These are phyloP conservation scores for Russula emetica DNA, from an alignment of 768 basidiomycete genomes.

Conservation along the genomic window DNA sequence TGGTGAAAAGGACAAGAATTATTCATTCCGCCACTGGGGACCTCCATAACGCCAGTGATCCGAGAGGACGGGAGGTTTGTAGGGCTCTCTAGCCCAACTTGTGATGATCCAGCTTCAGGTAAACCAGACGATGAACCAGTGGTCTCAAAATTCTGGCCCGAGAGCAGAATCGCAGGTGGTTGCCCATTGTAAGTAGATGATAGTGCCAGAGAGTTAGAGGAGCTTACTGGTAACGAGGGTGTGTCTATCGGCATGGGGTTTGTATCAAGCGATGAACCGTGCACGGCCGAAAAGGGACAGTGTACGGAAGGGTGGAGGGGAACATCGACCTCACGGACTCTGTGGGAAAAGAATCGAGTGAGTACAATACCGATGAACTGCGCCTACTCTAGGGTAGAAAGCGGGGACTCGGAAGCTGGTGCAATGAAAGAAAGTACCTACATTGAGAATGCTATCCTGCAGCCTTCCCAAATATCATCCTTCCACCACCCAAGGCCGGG, in stretches of 20 bases:
- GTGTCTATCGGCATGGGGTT: not conserved
- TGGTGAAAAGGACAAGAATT: not conserved
- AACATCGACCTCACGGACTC: slow-evolving; percentile 15
- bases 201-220: not conserved
- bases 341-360: not conserved
- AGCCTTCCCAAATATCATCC: slow-evolving; percentile 22
- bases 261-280: not conserved
- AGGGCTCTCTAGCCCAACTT: not conserved
- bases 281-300: no score
- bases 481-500: slow-evolving; percentile 20
- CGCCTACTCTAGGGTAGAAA: not conserved
- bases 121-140: not conserved
- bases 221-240: not conserved
- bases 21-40: not conserved
- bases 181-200: not conserved
- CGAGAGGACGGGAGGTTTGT: not conserved
- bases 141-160: not conserved
- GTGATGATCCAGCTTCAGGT: not conserved
- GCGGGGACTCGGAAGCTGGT: not conserved
- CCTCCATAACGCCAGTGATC: no score
- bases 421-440: not conserved
- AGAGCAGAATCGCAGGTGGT: not conserved
- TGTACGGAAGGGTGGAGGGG: not conserved
- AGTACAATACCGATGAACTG: not conserved
- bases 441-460: slow-evolving; percentile 23